Base-by-base conservation (phyloP, 2,329 filamentous ascomycete species). In the Arthrobotrys sphaeroides region DNA sequence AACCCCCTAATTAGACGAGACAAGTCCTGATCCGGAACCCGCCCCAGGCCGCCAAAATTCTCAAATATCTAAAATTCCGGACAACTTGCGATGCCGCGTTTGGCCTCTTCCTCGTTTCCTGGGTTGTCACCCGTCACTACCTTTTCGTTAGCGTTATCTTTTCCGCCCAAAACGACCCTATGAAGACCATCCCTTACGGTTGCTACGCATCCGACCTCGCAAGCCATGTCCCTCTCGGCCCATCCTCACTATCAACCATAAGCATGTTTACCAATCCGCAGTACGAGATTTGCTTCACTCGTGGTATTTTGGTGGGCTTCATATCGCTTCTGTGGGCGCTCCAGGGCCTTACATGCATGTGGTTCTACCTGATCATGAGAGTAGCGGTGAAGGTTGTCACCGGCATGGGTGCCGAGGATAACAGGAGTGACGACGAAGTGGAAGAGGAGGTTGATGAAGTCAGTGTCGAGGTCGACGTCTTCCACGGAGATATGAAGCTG, bases 321-420 rank as follows among this genome's bases (percentile, higher is more conserved):
- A 84, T 98, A 13, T 85, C 86, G 7, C 86, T 92, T 40, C 88
- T 99, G 1, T 84, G 96, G 10, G 87, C 90, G 38, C 86, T 99
- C 20, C 93, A 98, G 83, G 84, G 86, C 20, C 87, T 99, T 62
- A 93, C 91, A 31, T 84, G 96, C 36, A 86, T 91, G 77, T 98
- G 95, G 95, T 96, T 98, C 81, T 86, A 85, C 77, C 91, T 97
- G 89, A 97, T 98, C 78, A 83, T 94, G 40, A 88, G 89, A 69
- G 91, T 99, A 1, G 93, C 93, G 20, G 86, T 91, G 77, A 90
- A 90, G 76, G 93, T 98, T 4, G 81, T 98, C 36, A 87, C 86
- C 59, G 94, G 94, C 31, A 88, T 86, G 38, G 86, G 88, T 31
- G 93, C 94, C 3, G 93, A 97, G 77, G 95, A 99, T 81, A 87